Conservation (phyloP, 352 stramenopile genomes). For the Phytophthora niederhauseri region DNA sequence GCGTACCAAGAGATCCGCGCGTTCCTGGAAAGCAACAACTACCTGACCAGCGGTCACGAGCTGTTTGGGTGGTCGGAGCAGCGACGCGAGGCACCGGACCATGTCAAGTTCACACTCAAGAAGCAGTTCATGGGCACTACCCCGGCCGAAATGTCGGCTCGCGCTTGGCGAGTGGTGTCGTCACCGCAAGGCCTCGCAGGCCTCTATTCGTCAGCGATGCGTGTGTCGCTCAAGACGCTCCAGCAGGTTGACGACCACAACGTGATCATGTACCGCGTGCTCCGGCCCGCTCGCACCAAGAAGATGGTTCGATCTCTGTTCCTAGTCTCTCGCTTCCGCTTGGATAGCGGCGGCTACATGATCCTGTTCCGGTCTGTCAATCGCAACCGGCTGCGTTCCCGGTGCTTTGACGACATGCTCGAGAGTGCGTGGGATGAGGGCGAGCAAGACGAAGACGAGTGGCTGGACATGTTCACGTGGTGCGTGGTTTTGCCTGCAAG, state of each 20-base stretch:
- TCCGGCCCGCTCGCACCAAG: conserved; percentile 32
- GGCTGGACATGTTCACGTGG: conserved; percentile 71
- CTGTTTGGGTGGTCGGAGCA: conserved; percentile 64
- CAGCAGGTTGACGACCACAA: conserved; percentile 70
- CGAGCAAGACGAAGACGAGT: conserved; percentile 35
- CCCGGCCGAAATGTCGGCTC: conserved; percentile 34
- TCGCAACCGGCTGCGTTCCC: conserved; percentile 25
- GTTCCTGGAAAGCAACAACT: conserved; percentile 52
- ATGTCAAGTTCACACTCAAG: conserved; percentile 62
- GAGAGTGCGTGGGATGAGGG: conserved; percentile 5
- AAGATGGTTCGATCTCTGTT: conserved; percentile 53
- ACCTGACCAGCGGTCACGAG: conserved; percentile 48
- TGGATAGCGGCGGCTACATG: conserved; percentile 41
- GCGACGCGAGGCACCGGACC: conserved; percentile 39
- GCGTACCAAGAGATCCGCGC: conserved; percentile 48
- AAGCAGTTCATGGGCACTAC: conserved; percentile 50
- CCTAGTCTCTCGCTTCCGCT: conserved; percentile 47
- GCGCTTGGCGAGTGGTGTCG: conserved; percentile 49
- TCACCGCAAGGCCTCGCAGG: conserved; percentile 28
- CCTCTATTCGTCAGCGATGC: conserved; percentile 58
- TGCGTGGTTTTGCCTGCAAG: conserved; percentile 14
- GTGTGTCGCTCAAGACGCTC: conserved; percentile 44
- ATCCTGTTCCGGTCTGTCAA: conserved; percentile 57
- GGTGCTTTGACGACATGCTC: conserved; percentile 2
- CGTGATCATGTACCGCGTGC: conserved; percentile 58